phyloP scores from a whole-genome alignment of 306 rosid genomes.

The Glycine tomentella region DNA sequence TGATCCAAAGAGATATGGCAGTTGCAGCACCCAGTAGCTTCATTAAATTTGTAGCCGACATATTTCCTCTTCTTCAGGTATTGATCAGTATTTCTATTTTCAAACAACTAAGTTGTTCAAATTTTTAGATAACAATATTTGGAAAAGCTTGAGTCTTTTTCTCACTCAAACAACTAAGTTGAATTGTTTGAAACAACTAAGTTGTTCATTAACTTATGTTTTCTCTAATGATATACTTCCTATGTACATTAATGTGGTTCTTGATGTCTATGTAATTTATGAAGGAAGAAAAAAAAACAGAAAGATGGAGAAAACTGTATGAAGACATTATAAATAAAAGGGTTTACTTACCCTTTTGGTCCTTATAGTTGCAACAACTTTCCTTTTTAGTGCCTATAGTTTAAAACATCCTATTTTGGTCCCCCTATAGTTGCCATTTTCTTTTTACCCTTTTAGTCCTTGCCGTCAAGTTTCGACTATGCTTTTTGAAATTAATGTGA shows the following conservation, averaged over 20 bases:
- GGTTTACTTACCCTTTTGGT: too few species aligned
- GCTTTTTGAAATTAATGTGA: too few species aligned
- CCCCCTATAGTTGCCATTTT: too few species aligned
- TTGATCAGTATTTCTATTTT: conserved; percentile 33
- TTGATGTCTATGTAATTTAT: neutral
- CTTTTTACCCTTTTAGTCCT: too few species aligned
- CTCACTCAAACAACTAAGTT: too few species aligned
- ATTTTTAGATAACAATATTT: too few species aligned
- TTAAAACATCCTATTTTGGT: too few species aligned
- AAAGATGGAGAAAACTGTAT: conserved; percentile 1
- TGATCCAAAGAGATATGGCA: conserved; percentile 68
- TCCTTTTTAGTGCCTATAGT: too few species aligned
- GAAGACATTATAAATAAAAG: neutral
- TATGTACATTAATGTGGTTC: neutral
- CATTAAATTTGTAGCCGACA: conserved; percentile 74
- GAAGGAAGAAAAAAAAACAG: neutral
- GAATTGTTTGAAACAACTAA: too few species aligned
- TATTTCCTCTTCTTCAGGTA: conserved; percentile 98
- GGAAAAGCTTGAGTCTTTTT: too few species aligned
- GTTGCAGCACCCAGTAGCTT: conserved; percentile 80
- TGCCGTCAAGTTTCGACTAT: too few species aligned
- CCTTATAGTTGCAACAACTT: too few species aligned
- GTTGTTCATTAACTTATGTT: neutral
- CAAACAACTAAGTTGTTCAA: conserved; percentile 31
- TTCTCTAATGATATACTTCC: neutral